A percentile compares a stretch with the other conserved stretches of the same genome.
These are phyloP conservation scores for Choanephora cucurbitarum DNA, from an alignment of 371 early-diverging fungal genomes.

Conservation along the genomic window DNA sequence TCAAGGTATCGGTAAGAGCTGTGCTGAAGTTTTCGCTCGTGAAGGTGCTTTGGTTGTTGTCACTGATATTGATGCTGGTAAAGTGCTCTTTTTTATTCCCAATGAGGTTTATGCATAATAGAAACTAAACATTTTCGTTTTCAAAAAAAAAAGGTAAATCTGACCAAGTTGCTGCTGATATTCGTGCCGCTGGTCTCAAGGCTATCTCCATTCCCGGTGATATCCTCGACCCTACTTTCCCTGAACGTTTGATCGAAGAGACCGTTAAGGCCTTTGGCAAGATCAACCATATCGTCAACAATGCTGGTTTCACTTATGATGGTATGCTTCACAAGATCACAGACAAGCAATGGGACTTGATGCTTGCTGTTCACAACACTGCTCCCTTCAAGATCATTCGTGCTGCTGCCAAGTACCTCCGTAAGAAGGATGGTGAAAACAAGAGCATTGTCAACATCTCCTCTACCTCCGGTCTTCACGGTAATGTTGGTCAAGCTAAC, in stretches of 20 bases:
- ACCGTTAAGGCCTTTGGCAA: conserved; percentile 67
- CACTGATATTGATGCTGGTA: conserved; percentile 62
- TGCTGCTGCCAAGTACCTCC: conserved; percentile 65
- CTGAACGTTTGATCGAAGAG: conserved; percentile 58
- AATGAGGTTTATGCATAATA: not conserved
- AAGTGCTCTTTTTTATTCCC: not conserved
- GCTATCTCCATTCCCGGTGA: conserved; percentile 63
- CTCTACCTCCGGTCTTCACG: conserved; percentile 70
- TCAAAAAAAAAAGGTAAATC: conserved; percentile 43
- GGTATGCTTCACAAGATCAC: conserved; percentile 73
- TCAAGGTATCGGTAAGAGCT: conserved; percentile 80
- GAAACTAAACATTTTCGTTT: not conserved
- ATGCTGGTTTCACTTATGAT: conserved; percentile 71
- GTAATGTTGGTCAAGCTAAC: conserved; percentile 67
- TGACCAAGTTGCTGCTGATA: conserved; percentile 63
- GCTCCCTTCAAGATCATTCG: conserved; percentile 72
- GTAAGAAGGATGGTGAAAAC: conserved; percentile 54
- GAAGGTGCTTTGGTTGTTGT: conserved; percentile 78
- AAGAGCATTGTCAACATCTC: conserved; percentile 63
- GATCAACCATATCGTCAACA: conserved; percentile 74
- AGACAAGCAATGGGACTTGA: conserved; percentile 70
- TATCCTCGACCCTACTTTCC: conserved; percentile 57
- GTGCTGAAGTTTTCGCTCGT: conserved; percentile 73
- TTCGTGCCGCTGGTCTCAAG: conserved; percentile 59
- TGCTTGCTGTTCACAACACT: conserved; percentile 68